phyloP scores from a whole-genome alignment of 2,329 filamentous ascomycete species.

The Clathrospora elynae region DNA sequence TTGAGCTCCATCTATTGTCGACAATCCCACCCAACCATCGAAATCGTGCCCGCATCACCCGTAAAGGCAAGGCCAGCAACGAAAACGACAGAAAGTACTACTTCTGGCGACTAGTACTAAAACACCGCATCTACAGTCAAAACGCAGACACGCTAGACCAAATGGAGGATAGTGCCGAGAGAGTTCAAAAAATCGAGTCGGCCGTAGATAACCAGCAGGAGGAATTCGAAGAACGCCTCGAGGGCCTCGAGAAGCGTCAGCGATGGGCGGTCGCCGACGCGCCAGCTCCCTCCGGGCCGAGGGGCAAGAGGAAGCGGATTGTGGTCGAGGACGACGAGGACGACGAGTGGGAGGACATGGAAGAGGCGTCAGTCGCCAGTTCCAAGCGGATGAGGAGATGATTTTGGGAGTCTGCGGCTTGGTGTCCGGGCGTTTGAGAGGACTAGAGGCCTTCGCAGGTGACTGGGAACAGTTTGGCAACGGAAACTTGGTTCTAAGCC shows the following conservation, averaged over 20 bases:
- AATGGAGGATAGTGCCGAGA: slow-evolving; percentile 66
- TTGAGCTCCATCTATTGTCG: slow-evolving; percentile 74
- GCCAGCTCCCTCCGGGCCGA: slow-evolving; percentile 17
- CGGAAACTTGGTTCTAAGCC: not conserved
- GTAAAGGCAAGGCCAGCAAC: slow-evolving; percentile 55
- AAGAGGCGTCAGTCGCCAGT: slow-evolving; percentile 32
- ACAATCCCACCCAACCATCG: slow-evolving; percentile 58
- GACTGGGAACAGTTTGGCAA: too few species aligned
- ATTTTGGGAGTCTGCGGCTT: slow-evolving; percentile 3
- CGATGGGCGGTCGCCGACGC: slow-evolving; percentile 26
- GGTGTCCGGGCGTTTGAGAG: slow-evolving; percentile 1
- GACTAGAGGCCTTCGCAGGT: not conserved
- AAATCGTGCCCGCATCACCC: slow-evolving; percentile 53
- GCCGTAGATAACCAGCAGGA: slow-evolving; percentile 70
- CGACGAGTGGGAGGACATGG: slow-evolving; percentile 46
- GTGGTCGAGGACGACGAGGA: slow-evolving; percentile 49
- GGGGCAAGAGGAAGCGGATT: slow-evolving; percentile 39
- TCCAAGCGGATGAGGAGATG: slow-evolving; percentile 36
- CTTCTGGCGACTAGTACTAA: slow-evolving; percentile 76
- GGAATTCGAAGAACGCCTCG: slow-evolving; percentile 72
- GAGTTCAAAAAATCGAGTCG: slow-evolving; percentile 73
- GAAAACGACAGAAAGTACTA: slow-evolving; percentile 67
- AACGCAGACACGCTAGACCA: slow-evolving; percentile 74
- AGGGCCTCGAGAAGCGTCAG: slow-evolving; percentile 49
- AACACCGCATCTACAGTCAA: slow-evolving; percentile 75